Evolutionary conservation across 1,284 basidiomycete species (phyloP).

Genomic region (Pascua sp.): DNA sequence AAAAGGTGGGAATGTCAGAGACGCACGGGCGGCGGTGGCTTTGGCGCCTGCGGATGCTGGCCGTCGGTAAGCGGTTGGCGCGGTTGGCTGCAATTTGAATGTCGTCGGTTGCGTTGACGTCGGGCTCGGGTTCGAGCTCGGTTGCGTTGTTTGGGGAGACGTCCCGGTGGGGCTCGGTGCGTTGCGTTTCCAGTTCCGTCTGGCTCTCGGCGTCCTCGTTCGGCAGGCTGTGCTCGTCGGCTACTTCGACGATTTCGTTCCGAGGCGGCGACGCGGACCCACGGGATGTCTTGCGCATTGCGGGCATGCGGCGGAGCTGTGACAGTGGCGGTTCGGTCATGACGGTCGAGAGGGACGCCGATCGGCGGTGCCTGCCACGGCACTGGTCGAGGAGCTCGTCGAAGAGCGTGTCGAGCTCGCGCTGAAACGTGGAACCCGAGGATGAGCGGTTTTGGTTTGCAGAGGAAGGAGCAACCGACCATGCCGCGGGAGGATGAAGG

Average conservation of each 20-base stretch:
- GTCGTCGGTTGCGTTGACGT: no score
- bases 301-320: not conserved
- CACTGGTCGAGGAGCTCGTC: conserved; percentile 18
- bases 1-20: conserved; percentile 7
- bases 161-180: not conserved
- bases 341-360: not conserved
- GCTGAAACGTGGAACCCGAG: not conserved
- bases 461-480: no score
- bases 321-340: not conserved
- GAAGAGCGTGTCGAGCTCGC: conserved; percentile 17
- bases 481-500: no score
- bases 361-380: not conserved
- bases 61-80: no score
- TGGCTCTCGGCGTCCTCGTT: no score
- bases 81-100: no score
- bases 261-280: not conserved
- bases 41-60: no score
- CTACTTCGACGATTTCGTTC: no score
- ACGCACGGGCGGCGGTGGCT: no score
- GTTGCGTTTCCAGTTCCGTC: not conserved
- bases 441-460: no score
- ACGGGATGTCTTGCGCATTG: not conserved
- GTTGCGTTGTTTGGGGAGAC: not conserved
- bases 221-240: no score
- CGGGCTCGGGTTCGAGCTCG: no score